Percentiles rank a stretch among this genome's conserved stretches.
These are phyloP conservation scores for Jimgerdemannia lactiflua DNA, from an alignment of 192 early-diverging fungal genomes.

Conservation along the genomic window DNA sequence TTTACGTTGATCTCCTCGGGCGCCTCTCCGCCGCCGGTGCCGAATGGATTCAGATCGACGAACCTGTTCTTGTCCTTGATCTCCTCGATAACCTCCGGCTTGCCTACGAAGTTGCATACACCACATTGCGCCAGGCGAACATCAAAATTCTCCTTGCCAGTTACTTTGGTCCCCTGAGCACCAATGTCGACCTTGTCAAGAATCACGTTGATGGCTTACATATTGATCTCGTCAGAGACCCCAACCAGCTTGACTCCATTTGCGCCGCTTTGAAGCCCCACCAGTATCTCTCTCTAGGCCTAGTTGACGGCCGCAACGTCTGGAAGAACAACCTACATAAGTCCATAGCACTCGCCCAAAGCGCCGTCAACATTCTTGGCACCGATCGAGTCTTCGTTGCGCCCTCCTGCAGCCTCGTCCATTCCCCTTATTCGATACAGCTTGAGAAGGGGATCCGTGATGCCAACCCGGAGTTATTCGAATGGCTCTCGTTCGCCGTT, in stretches of 20 bases:
- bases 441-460: slow-evolving; percentile 68
- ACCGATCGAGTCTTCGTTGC: slow-evolving; percentile 77
- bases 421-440: slow-evolving; percentile 85
- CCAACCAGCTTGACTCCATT: slow-evolving; percentile 74
- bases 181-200: slow-evolving; percentile 72
- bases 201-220: slow-evolving; percentile 86
- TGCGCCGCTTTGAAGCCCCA: slow-evolving; percentile 50
- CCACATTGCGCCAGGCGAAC: slow-evolving; percentile 44
- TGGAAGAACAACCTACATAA: slow-evolving; percentile 89
- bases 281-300: slow-evolving; percentile 78
- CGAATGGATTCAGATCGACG: slow-evolving; percentile 84
- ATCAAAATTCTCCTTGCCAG: slow-evolving; percentile 82
- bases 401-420: slow-evolving; percentile 91
- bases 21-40: slow-evolving; percentile 75
- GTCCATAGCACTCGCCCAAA: slow-evolving; percentile 63
- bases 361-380: slow-evolving; percentile 66
- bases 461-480: slow-evolving; percentile 73
- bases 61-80: slow-evolving; percentile 75
- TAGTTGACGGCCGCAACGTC: slow-evolving; percentile 97
- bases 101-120: slow-evolving; percentile 64
- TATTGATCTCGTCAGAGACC: slow-evolving; percentile 86
- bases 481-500: slow-evolving; percentile 93
- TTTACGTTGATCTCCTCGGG: slow-evolving; percentile 73
- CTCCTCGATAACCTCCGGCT: slow-evolving; percentile 42
- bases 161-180: slow-evolving; percentile 88